A percentile compares a stretch with the other conserved stretches of the same genome.
Conservation (phyloP, 2,329 filamentous ascomycete species). For the Thelonectria blattea region DNA sequence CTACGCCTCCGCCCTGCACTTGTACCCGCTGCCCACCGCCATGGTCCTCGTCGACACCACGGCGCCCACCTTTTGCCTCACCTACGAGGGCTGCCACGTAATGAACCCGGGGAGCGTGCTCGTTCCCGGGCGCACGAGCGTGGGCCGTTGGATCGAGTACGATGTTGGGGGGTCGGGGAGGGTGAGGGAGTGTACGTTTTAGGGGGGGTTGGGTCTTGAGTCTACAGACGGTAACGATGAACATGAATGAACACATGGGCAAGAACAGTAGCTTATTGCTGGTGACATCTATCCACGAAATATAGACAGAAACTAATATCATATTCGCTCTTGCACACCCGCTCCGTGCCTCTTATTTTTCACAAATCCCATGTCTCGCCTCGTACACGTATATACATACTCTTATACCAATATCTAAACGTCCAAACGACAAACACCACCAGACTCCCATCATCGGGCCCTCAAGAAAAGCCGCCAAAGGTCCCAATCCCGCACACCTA, state of each 20-base stretch:
- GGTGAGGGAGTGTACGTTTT: conserved; percentile 68
- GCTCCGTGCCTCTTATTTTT: background rate
- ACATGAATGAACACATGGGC: conserved; percentile 3
- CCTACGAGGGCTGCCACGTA: conserved; percentile 94
- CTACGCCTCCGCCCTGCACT: conserved; percentile 73
- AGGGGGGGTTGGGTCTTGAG: background rate
- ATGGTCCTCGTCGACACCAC: conserved; percentile 84
- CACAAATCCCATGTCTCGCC: background rate
- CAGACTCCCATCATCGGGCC: background rate
- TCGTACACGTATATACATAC: background rate
- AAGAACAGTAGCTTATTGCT: too few relatives aligned
- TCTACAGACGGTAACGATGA: conserved; percentile 5
- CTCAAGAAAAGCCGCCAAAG: conserved; percentile 14
- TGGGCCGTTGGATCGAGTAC: conserved; percentile 88
- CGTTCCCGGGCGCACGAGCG: conserved; percentile 69
- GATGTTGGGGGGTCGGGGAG: conserved; percentile 69
- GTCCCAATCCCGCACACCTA: conserved; percentile 40
- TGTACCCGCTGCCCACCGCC: conserved; percentile 88
- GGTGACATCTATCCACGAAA: too few relatives aligned
- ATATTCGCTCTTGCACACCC: background rate
- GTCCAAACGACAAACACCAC: background rate
- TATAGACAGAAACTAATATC: too few relatives aligned
- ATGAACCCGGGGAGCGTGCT: conserved; percentile 88
- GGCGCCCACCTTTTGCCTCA: conserved; percentile 81
- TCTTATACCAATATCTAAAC: background rate